Base-by-base conservation (phyloP, 495 filamentous ascomycete species). In the Podospora pseudocomata region DNA sequence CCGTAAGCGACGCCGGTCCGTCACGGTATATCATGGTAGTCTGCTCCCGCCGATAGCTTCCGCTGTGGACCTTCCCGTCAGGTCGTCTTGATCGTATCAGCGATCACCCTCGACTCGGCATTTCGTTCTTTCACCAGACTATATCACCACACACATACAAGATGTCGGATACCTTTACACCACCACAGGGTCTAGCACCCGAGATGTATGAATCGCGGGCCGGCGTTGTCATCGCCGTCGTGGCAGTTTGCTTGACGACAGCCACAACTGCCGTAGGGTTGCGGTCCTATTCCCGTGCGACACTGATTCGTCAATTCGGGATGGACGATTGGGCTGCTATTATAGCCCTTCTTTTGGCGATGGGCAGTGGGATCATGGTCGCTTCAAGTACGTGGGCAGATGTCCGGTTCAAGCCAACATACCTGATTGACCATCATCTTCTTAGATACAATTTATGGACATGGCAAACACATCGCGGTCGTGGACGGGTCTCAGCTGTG, bases 291-390 rank as follows among this genome's bases (percentile, higher is more conserved):
- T 74, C 78, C 56, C 76, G 82, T 54, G 73, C 72, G 20, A 61
- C 72, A 63, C 67, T 83, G 49, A 74, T 83, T 30, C 78, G 74
- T 53, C 77, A 78, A 63, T 77, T 83, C 65, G 82, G 82, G n/a
- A 18, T 71, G 6, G 82, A 84, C 62, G 82, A 84, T 65, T 78
- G 65, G 64, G 70, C 72, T 15, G 75, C 75, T 13, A 69, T 77
- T 20, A 49, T 69, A n/a, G 72, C 75, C 16, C 23, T 75, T 5
- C 18, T 75, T 23, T 67, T 77, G 16, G 71, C 73, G 16, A 54
- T 69, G 1, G 73, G 73, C 3, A 75, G 73, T 39, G 73, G 75
- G 4, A 62, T 65, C 18, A 72, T 71, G 63, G 72, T 77, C 11
- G 72, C 73, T 71, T 72, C 27, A 11, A 49, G 39, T 49, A 49